Conservation (phyloP, 2,329 filamentous ascomycete genomes). For the Epichloe amarillans region DNA sequence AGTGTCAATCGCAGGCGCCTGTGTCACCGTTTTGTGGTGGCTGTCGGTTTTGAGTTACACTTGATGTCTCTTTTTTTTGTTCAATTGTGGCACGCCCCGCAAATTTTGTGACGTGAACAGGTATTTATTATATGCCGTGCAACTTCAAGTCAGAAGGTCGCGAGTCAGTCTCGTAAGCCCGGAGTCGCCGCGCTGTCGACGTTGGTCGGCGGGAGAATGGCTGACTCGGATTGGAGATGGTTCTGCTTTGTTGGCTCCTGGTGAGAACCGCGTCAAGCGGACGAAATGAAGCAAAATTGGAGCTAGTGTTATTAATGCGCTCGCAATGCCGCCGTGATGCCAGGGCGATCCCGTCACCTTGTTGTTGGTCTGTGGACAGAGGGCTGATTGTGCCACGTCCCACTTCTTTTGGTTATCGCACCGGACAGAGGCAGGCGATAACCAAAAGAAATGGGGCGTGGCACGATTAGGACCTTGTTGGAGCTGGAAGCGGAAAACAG, state of each 20-base stretch:
- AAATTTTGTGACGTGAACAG: neutral
- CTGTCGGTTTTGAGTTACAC: neutral
- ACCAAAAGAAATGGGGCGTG: no score
- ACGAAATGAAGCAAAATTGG: neutral
- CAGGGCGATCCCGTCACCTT: neutral
- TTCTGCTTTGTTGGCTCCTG: neutral
- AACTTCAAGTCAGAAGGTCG: neutral
- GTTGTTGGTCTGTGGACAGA: neutral
- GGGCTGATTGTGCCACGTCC: no score
- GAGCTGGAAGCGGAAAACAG: neutral
- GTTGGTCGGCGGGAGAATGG: neutral
- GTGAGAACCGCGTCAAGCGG: neutral
- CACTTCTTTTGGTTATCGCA: no score
- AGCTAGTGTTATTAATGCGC: neutral
- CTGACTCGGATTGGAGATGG: neutral
- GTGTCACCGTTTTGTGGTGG: conserved; percentile 1
- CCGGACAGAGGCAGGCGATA: no score
- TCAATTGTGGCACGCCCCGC: neutral
- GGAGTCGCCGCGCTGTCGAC: conserved; percentile 1
- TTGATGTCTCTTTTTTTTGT: neutral
- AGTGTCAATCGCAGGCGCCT: neutral
- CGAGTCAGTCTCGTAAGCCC: neutral
- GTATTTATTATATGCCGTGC: neutral
- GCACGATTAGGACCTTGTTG: neutral
- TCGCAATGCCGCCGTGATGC: neutral